Evolutionary conservation across 2,329 filamentous ascomycete genomes (phyloP), one percentile per base, ranked within the genome.

Genomic region (Hawksworthiomyces lignivorus): DNA sequence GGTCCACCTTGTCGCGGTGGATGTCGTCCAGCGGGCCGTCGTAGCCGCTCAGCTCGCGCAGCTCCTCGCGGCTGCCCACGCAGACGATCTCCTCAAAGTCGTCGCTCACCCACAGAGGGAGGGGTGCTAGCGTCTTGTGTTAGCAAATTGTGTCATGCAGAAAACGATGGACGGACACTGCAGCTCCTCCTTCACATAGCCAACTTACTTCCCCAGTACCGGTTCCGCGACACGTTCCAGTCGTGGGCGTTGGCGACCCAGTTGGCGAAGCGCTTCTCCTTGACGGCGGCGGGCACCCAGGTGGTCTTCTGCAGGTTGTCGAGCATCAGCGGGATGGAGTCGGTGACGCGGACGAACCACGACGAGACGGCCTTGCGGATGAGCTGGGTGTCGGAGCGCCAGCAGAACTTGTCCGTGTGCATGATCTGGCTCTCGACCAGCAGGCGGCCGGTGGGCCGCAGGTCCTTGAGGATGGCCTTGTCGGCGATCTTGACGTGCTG

Each of bases 181-280:
- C n/a, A n/a, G n/a, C n/a, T n/a, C n/a, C n/a, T n/a, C n/a, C n/a
- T n/a, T n/a, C n/a, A n/a, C n/a, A n/a, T n/a, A n/a, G n/a, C n/a
- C 18, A 18, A 86, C 82, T 88, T 88, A 96, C 27, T 96, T 38
- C 90, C 90, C 90, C 90, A 96, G 64, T 94, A 97, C 43, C 90
- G 77, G 61, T 94, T 95, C 51, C 90, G 75, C 41, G 87, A 92
- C 24, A 97, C 84, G 58, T 95, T 94, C 90, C 90, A 97, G 62
- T 97, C 90, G 45, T 84, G 82, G 12, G 90, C 89, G 57, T 90
- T 90, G 46, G 75, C 70, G 48, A 97, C 90, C 90, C 90, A 96
- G 65, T 81, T 92, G 34, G 82, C 77, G 55, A 97, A 97, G 12
- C 90, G 80, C 58, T 82, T 85, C 55, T 95, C 89, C 62, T 95